Percentiles rank a stretch among this genome's conserved stretches.
These are phyloP conservation scores for Suillus sp. DNA, from an alignment of 768 basidiomycete genomes.

Conservation along the genomic window DNA sequence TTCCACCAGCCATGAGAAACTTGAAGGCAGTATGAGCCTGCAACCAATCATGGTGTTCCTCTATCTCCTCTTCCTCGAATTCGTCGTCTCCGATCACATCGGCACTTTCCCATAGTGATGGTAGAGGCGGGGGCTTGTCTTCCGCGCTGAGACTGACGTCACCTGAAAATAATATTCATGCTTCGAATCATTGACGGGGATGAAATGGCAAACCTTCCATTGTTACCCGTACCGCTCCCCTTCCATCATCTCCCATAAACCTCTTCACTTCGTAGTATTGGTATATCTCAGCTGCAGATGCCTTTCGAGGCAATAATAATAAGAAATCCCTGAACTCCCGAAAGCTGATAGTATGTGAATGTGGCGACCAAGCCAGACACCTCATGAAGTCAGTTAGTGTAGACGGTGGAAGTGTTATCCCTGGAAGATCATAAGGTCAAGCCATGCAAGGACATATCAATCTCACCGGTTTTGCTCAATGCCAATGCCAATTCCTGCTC, in stretches of 20 bases:
- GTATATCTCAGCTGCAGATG: slow-evolving; percentile 84
- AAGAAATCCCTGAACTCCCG: slow-evolving; percentile 89
- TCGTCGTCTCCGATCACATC: slow-evolving; percentile 37
- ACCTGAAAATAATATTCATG: slow-evolving; percentile 47
- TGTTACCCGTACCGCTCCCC: slow-evolving; percentile 77
- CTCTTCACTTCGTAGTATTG: slow-evolving; percentile 73
- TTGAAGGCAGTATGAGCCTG: slow-evolving; percentile 76
- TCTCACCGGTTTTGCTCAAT: slow-evolving; percentile 69
- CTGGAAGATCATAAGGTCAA: slow-evolving; percentile 42
- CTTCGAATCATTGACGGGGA: slow-evolving; percentile 20
- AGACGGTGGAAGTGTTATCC: slow-evolving; percentile 66
- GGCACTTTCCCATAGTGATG: slow-evolving; percentile 20
- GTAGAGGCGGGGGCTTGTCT: slow-evolving; percentile 54
- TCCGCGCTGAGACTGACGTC: slow-evolving; percentile 80
- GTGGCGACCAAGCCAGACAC: slow-evolving; percentile 70
- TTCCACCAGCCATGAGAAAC: slow-evolving; percentile 91
- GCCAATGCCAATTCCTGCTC: slow-evolving; percentile 60
- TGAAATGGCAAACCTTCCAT: slow-evolving; percentile 73
- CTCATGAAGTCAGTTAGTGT: slow-evolving; percentile 84
- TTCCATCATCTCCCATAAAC: slow-evolving; percentile 72
- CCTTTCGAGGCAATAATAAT: slow-evolving; percentile 79
- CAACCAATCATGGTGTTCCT: slow-evolving; percentile 61
- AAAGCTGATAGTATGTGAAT: slow-evolving; percentile 74
- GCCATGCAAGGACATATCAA: slow-evolving; percentile 21
- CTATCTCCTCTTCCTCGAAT: slow-evolving; percentile 57